Conservation (phyloP, 2,329 filamentous ascomycete species). For the Pseudocercospora ulei region DNA sequence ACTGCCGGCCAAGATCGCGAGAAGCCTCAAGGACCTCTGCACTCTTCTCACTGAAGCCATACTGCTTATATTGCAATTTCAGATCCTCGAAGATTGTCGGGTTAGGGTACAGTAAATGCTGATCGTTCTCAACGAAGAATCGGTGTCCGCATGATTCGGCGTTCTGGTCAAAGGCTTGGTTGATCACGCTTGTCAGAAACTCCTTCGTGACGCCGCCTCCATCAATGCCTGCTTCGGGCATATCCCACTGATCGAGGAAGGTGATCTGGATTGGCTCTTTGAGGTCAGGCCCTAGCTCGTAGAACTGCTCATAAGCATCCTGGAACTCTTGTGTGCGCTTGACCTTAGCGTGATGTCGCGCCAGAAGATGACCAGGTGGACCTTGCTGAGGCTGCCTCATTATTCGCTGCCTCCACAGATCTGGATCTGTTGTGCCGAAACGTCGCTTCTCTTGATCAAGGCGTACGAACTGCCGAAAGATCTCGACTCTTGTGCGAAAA, state of each 20-base stretch:
- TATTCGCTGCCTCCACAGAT: slow-evolving; percentile 56
- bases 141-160: slow-evolving; percentile 21
- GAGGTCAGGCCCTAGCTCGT: slow-evolving; percentile 64
- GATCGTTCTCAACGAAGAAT: slow-evolving; percentile 73
- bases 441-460: slow-evolving; percentile 66
- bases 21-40: slow-evolving; percentile 14
- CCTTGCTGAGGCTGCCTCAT: slow-evolving; percentile 29
- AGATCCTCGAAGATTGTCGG: slow-evolving; percentile 47
- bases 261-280: slow-evolving; percentile 96
- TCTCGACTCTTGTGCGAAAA: slow-evolving; percentile 79
- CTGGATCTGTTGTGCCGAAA: slow-evolving; percentile 59
- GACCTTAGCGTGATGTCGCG: slow-evolving; percentile 64
- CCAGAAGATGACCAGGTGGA: slow-evolving; percentile 39
- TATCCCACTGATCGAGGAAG: slow-evolving; percentile 84
- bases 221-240: slow-evolving; percentile 85
- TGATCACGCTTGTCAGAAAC: slow-evolving; percentile 80
- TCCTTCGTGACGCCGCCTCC: slow-evolving; percentile 96
- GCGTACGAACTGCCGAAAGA: slow-evolving; percentile 85
- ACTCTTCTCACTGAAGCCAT: slow-evolving; percentile 12
- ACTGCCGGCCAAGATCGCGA: slow-evolving; percentile 53
- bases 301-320: slow-evolving; percentile 79
- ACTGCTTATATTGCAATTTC: slow-evolving; percentile 10
- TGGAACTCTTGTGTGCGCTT: slow-evolving; percentile 69
- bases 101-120: slow-evolving; percentile 82
- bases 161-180: slow-evolving; percentile 64